Conservation (phyloP, 2,329 filamentous ascomycete species). For the Cercospora zeina region DNA sequence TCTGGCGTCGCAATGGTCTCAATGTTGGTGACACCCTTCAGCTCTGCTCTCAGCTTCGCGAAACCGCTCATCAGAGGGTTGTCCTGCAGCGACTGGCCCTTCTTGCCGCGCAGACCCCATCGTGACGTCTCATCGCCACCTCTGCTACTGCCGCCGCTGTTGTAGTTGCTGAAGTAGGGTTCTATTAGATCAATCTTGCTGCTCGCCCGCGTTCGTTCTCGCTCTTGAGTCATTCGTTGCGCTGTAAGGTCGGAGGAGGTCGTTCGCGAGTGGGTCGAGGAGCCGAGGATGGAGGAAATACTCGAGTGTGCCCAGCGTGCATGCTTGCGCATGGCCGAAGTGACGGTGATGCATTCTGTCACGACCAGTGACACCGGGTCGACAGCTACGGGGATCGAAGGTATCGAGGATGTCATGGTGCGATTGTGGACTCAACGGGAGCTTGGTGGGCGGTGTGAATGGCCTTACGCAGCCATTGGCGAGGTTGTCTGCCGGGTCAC, state of each 20-base stretch:
- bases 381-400: slow-evolving; percentile 39
- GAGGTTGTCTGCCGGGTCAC: not conserved
- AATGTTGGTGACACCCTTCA: slow-evolving; percentile 86
- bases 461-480: slow-evolving; percentile 1
- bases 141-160: slow-evolving; percentile 5
- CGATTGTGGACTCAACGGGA: not conserved
- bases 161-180: slow-evolving; percentile 15
- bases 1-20: slow-evolving; percentile 83
- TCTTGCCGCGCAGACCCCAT: slow-evolving; percentile 93
- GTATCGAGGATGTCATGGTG: slow-evolving; percentile 20
- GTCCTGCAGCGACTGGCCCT: slow-evolving; percentile 95
- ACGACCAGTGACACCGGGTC: slow-evolving; percentile 67
- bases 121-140: slow-evolving; percentile 60
- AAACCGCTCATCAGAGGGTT: slow-evolving; percentile 96
- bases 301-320: slow-evolving; percentile 94
- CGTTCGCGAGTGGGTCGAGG: slow-evolving; percentile 17
- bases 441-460: not conserved
- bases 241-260: slow-evolving; percentile 23
- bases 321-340: slow-evolving; percentile 96
- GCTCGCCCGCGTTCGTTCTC: slow-evolving; percentile 36
- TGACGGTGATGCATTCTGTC: slow-evolving; percentile 98
- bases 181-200: slow-evolving; percentile 40
- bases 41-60: slow-evolving; percentile 80
- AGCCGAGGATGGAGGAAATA: slow-evolving; percentile 87
- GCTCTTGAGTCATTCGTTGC: slow-evolving; percentile 36